Evolutionary conservation across 352 stramenopile species (phyloP), one percentile per base, ranked within the genome.

Genomic region (Lagenidium sp.): DNA sequence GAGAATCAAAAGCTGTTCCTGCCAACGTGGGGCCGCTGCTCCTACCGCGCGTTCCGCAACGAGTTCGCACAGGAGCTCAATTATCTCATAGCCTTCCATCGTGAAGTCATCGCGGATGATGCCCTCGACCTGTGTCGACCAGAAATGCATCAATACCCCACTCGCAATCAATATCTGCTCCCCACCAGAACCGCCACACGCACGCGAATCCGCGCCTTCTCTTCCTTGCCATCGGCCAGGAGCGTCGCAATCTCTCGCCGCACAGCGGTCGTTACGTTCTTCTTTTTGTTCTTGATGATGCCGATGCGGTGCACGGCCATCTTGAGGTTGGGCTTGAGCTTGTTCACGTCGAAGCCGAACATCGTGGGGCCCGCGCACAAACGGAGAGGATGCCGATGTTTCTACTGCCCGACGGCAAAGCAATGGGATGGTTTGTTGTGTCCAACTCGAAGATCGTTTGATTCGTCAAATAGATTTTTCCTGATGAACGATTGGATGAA

Each of bases 31-130:
- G 10, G 16, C 12, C 18, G 5, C 21, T 16, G 10, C 65, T 25
- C 70, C 38, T 46, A 89, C 77, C 50, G 93, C 87, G 40, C 95
- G 78, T 61, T 98, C 92, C 15, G 73, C 75, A 12, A 98, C 45
- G 3, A 98, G 59, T 44, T 98, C 90, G 53, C 93, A 98, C 36
- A 96, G 62, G 12, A 98, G 63, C 52, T 93, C 80, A 22, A 98
- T 59, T 53, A 98, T 96, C 57, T 98, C 92, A 58, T 97, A 98
- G 4, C 90, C 94, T 65, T 98, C 92, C 23, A 98, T 83, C 11
- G 88, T 94, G 52, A 97, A 95, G 56, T 98, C 95, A 35, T 98
- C 91, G 11, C 90, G 82, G 57, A 98, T 98, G 20, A 98, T 88
- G 8, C 81, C 78, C 65, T 94, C 81, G 26, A 94, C 80, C 80